phyloP scores from a whole-genome alignment of 73 alveolate genomes.

The Paramecium biaurelia region DNA sequence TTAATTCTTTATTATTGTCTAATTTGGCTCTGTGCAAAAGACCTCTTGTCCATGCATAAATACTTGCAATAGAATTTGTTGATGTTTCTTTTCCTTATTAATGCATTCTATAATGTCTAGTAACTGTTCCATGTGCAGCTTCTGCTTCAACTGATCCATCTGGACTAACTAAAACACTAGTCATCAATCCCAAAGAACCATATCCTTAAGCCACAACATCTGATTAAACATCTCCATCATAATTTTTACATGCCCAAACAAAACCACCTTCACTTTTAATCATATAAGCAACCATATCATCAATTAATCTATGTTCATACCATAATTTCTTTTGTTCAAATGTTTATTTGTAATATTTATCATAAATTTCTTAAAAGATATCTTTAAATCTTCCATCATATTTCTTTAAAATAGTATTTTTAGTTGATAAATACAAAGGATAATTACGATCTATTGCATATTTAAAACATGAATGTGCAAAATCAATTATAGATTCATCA shows the following conservation, averaged over 20 bases:
- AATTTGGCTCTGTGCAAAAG: conserved; percentile 84
- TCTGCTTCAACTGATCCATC: conserved; percentile 88
- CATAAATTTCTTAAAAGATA: conserved; percentile 79
- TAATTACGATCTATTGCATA: conserved; percentile 78
- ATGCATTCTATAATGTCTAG: conserved; percentile 87
- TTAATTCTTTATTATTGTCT: conserved; percentile 76
- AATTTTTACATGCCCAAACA: conserved; percentile 96
- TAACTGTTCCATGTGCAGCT: conserved; percentile 96
- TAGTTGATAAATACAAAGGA: conserved; percentile 85
- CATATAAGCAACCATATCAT: conserved; percentile 90
- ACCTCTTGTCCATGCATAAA: conserved; percentile 93
- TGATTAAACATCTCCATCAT: conserved; percentile 92
- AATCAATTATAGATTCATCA: conserved; percentile 76
- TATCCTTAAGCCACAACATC: conserved; percentile 89
- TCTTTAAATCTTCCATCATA: conserved; percentile 92
- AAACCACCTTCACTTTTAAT: conserved; percentile 85
- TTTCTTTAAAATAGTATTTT: conserved; percentile 84
- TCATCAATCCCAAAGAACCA: conserved; percentile 86
- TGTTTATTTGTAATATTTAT: conserved; percentile 46
- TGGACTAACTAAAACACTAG: conserved; percentile 82
- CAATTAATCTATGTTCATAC: conserved; percentile 77
- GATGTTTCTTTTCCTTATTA: conserved; percentile 88
- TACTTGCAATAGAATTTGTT: conserved; percentile 90
- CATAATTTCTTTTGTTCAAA: conserved; percentile 73
- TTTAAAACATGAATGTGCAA: conserved; percentile 83